These are phyloP conservation scores for Lenwebbia sp. DNA, from an alignment of 345 rosid genomes.

Conservation along the genomic window DNA sequence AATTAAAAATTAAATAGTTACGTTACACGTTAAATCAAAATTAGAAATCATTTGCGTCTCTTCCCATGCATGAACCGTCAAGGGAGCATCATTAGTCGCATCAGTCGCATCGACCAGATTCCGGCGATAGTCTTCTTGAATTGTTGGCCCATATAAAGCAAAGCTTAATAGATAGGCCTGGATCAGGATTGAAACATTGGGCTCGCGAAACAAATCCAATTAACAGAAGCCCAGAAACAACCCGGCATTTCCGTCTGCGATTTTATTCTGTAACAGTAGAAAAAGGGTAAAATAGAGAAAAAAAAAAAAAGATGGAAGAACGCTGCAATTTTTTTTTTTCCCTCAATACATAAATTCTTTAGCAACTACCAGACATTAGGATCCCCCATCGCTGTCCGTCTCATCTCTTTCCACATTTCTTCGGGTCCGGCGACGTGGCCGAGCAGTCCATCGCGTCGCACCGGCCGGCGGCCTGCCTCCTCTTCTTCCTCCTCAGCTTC, in stretches of 20 bases:
- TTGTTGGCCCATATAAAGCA: background rate
- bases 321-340: background rate
- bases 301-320: background rate
- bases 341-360: background rate
- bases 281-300: background rate
- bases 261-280: background rate
- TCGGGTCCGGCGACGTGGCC: background rate
- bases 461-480: slow-evolving; percentile 2
- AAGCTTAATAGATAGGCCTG: background rate
- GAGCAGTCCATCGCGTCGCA: background rate
- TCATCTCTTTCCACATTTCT: slow-evolving; percentile 8
- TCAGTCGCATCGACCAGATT: background rate
- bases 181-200: background rate
- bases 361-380: background rate
- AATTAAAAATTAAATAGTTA: too few relatives aligned
- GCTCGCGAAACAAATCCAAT: background rate
- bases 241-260: too few relatives aligned
- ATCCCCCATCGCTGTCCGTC: background rate
- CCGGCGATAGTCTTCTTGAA: background rate
- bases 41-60: too few relatives aligned
- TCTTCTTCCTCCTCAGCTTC: slow-evolving; percentile 30
- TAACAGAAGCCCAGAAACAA: background rate
- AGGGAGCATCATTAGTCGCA: background rate
- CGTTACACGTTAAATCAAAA: too few relatives aligned
- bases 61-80: background rate